Evolutionary conservation across 2,329 filamentous ascomycete species (phyloP), one percentile per base, ranked within the genome.

Genomic region (Shiraia sp.): DNA sequence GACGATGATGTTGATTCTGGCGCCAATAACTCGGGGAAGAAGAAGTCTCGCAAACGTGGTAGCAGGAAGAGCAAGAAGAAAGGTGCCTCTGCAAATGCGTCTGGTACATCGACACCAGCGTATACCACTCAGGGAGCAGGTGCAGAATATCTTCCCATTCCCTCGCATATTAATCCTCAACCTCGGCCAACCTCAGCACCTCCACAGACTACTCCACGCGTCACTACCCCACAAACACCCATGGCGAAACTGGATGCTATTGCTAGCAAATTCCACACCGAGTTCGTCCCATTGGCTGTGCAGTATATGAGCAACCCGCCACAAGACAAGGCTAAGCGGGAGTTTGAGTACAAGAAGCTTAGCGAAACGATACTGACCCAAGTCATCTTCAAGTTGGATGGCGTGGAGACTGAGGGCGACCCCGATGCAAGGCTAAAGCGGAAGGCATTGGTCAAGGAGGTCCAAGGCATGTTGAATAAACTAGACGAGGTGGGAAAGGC

Each of bases 301-400:
- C 70, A 82, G 16, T 92, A 82, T 63, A 77, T 79, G 14, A 72
- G 71, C 5, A 73, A 77, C 7, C 85, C 88, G 9, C 88, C 88
- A 0, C 63, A 69, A 3, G 61, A 69, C 10, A 57, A 72, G 27
- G 83, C 85, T 66, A 89, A 87, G 75, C 75, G 80, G 35, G 79
- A 80, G 10, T 87, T 90, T 24, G 86, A 91, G 60, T 85, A 92
- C 65, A 83, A 86, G 64, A 85, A 80, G 63, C 68, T 93, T 13
- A 84, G 82, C 3, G 88, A 93, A 73, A 88, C 85, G 4, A 79
- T 90, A 27, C 75, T 93, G 75, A 82, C 85, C 48, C 86, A 90
- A 55, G 81, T 90, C 2, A 61, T 92, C 26, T 71, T 93, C 51
- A 92, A 91, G 71, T 69, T 90, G 27, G 88, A 93, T 63, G 83